Base-by-base conservation (phyloP, 176 grass and related monocot genomes). In the Oryza glaberrima region DNA sequence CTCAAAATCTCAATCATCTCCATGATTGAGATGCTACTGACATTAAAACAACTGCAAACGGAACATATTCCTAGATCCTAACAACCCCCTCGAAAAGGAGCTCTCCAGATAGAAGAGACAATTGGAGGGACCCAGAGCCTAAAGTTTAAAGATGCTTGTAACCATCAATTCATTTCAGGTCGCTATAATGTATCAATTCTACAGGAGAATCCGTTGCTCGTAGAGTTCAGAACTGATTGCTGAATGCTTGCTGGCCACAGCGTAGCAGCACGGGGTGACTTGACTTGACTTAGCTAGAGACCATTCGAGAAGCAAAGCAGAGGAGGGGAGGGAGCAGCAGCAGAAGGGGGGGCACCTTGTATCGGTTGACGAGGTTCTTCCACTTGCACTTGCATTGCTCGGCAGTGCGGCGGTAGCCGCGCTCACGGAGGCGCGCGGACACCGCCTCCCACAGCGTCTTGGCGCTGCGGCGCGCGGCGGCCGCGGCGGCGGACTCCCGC, bases 331-430 rank as follows among this genome's bases (percentile, higher is more conserved):
- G 40, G 58, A 52, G 11, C 16, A 23, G 11, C 16, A 23, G 34
- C 11, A 38, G 49, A 4, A 16, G 77, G 17, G 8, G 8, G 17
- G 11, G 4, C 72, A 95, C 95, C 95, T 98, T 98, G 83, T 95
- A 98, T 6, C 91, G 73, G 79, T 94, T 98, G 73, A 93, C 82
- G 74, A 98, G 95, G 83, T 98, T 95, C 87, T 98, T 98, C 95
- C 95, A 98, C 74, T 98, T 98, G 95, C 93, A 98, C 91, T 95
- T 95, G 87, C 95, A 98, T 89, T 98, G 96, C 30, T 99, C 93
- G 45, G 93, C 78, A 46, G 91, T 94, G 58, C 96, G 87, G 28
- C 81, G 86, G 81, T 92, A 96, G 5, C 96, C 93, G 35, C 81
- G 78, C 67, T 83, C 82, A 67, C 88, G 84, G 77, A 99, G 88